Conservation (phyloP, 495 filamentous ascomycete species). For the Neurospora intermedia region DNA sequence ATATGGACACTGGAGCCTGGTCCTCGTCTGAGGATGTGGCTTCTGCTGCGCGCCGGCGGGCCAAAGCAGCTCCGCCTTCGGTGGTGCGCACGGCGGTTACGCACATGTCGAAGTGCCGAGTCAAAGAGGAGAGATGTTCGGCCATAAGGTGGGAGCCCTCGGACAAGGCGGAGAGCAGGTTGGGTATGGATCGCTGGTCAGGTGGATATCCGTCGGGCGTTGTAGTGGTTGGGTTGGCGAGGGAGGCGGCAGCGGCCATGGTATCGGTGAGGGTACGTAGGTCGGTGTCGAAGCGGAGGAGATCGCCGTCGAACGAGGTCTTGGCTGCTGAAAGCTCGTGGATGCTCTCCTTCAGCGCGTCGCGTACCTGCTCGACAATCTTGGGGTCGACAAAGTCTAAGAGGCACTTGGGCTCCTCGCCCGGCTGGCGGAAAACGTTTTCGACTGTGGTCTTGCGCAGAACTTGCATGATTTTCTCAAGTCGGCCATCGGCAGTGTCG, state of each 20-base stretch:
- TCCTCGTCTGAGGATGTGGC: slow-evolving; percentile 34
- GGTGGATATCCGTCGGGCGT: slow-evolving; percentile 34
- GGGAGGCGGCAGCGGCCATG: slow-evolving; percentile 23
- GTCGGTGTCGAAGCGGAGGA: slow-evolving; percentile 51
- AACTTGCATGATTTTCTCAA: slow-evolving; percentile 59
- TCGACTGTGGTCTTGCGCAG: slow-evolving; percentile 67
- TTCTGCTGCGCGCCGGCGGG: slow-evolving; percentile 44
- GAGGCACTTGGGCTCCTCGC: slow-evolving; percentile 57
- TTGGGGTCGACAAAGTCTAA: slow-evolving; percentile 86
- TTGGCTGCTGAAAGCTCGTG: slow-evolving; percentile 45
- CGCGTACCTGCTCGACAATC: slow-evolving; percentile 57
- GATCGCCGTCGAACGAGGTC: slow-evolving; percentile 49
- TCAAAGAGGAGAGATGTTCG: slow-evolving; percentile 65
- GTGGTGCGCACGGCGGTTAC: slow-evolving; percentile 86
- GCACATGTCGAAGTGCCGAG: slow-evolving; percentile 90
- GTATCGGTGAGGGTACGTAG: slow-evolving; percentile 37
- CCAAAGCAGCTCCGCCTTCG: slow-evolving; percentile 73
- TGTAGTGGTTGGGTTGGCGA: slow-evolving; percentile 24
- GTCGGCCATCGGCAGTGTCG: slow-evolving; percentile 60
- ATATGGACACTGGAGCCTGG: slow-evolving; percentile 48
- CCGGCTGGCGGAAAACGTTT: slow-evolving; percentile 55
- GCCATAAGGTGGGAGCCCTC: slow-evolving; percentile 78
- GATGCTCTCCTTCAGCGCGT: slow-evolving; percentile 58
- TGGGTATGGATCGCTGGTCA: slow-evolving; percentile 33
- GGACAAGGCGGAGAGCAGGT: slow-evolving; percentile 62